Evolutionary conservation across 352 stramenopile genomes (phyloP), one percentile per base, ranked within the genome.

Genomic region (Phytophthora europaea): DNA sequence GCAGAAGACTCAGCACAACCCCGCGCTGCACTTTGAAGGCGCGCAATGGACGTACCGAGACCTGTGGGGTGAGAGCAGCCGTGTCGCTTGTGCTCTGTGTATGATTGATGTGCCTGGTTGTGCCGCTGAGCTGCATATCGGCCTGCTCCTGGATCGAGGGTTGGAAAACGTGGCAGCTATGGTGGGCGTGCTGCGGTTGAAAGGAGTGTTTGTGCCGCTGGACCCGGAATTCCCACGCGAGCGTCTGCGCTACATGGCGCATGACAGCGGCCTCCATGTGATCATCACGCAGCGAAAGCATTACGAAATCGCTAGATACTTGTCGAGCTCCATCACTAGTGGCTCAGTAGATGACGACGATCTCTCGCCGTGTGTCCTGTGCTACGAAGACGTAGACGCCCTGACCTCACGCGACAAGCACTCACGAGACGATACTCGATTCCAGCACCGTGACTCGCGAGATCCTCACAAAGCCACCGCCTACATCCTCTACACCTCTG

Each of bases 401-500:
- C 15, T 72, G 4, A 57, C 52, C 18, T 52, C 22, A 22, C 45
- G 57, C 6, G 16, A 62, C 12, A 31, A 56, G 7, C 23, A 4
- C 33, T 33, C 20, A 33, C 45, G 7, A 7, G 54, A 33, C 1
- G 18, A 59, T 15, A 43, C 12, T 22, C 56, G 33, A 55, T 22
- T 65, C 18, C 58, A 48, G 50, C 6, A n/a, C 3, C 22, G 13
- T 31, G 10, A 56, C 6, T 28, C 54, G 31, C 28, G 16, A 31
- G 53, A 72, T 50, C n/a, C 62, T 52, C 52, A 55, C 0, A 59
- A 67, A 8, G 77, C 67, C 10, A 52, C 73, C 2, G 76, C 80
- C 18, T 92, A 94, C 51, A 83, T 94, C 20, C 76, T 94, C n/a
- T 94, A 93, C 67, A 94, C 87, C 4, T 91, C 82, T 16, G 87